A percentile compares a stretch with the other conserved stretches of the same genome.
Conservation (phyloP, 495 filamentous ascomycete species). For the Trichocladium uniseriatum region DNA sequence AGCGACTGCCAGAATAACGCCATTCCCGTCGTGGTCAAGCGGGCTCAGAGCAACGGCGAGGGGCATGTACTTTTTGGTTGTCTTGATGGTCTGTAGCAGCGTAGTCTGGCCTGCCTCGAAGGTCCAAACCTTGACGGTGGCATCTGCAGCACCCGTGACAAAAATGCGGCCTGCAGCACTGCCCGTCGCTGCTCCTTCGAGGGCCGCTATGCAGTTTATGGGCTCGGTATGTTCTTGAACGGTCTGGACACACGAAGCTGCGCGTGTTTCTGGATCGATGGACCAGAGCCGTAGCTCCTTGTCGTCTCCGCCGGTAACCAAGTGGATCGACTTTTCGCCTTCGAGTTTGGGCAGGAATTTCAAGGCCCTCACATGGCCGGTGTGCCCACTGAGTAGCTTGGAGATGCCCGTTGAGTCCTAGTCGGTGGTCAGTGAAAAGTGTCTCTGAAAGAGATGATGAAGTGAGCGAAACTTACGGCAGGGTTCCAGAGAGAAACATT, state of each 20-base stretch:
- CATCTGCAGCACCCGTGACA: conserved; percentile 67
- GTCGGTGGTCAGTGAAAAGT: background rate
- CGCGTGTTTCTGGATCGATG: conserved; percentile 17
- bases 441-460: background rate
- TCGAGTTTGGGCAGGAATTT: conserved; percentile 57
- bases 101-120: conserved; percentile 39
- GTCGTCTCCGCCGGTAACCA: conserved; percentile 79
- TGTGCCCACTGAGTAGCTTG: conserved; percentile 68
- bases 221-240: conserved; percentile 57
- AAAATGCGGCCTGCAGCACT: conserved; percentile 39
- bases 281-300: conserved; percentile 68
- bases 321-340: conserved; percentile 37
- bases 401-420: conserved; percentile 54
- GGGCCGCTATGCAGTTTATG: conserved; percentile 67
- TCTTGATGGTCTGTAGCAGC: conserved; percentile 60
- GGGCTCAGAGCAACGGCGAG: conserved; percentile 57
- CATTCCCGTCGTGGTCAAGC: conserved; percentile 41
- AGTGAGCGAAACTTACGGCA: conserved; percentile 45
- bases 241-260: conserved; percentile 37
- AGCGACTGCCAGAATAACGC: conserved; percentile 63
- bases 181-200: conserved; percentile 29
- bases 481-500: conserved; percentile 88
- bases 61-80: conserved; percentile 72
- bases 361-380: conserved; percentile 71
- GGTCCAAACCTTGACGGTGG: conserved; percentile 69